Base-by-base conservation (phyloP, 2,329 filamentous ascomycete genomes). In the Cryphonectria parasitica region DNA sequence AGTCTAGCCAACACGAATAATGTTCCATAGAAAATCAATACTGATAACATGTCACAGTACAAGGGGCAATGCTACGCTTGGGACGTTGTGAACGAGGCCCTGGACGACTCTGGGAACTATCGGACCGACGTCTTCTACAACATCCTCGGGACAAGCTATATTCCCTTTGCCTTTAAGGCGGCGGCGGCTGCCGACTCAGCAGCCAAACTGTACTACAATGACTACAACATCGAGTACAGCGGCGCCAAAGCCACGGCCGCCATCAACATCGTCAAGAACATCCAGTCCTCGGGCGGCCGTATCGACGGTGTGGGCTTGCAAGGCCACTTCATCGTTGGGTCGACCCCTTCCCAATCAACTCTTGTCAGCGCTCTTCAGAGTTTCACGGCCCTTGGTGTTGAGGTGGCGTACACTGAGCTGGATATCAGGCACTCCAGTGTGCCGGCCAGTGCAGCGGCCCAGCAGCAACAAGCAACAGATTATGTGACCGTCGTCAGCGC, bases 1-100 rank as follows among this genome's bases (percentile, higher is more conserved):
- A 78, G 90, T 64, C 41, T 31, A 3, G 11, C 25, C 41, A 7
- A 4, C 7, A 45, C 25, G 10, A 17, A 34, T 63, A 10, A 11
- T n/a, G 17, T 22, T 28, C 41, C 11, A 13, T 5, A 43, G 31
- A 13, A 7, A 22, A 49, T 36, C 39, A 17, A 45, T 54, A 49
- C 64, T 66, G 41, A 56, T 19, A 56, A 22, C 13, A 34, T n/a
- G 31, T 25, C 10, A 11, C 28, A 66, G 64, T 68, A 86, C 81
- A 85, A 85, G 77, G 86, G 87, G 68, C 82, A 87, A 74, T 90
- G 89, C 78, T 87, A 88, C 76, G 83, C 85, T 41, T 91, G 88
- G 89, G 89, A 91, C 69, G 89, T 91, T 0, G 84, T 90, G 39
- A 91, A 91, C 76, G 89, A 91, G 80, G 86, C 85, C 2, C 82